These are phyloP conservation scores for Holtermanniella nyarrowii DNA, from an alignment of 768 basidiomycete species.

Conservation along the genomic window DNA sequence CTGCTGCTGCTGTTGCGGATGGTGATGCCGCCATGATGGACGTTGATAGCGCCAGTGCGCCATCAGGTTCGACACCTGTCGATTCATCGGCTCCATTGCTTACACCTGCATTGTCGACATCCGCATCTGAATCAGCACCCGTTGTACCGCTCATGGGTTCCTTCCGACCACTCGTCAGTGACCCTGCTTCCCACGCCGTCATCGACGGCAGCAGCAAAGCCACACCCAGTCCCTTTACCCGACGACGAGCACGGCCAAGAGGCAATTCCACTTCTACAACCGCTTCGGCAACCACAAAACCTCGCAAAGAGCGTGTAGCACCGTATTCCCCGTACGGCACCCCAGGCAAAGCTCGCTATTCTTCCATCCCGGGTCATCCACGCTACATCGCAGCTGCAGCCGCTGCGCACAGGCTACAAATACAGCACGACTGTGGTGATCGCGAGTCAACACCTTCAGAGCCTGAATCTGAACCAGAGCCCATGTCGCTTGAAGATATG, in stretches of 20 bases:
- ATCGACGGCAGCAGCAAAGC: constrained; percentile 25
- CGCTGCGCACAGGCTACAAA: not conserved
- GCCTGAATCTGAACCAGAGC: not conserved
- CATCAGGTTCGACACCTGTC: not conserved
- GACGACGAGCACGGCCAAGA: constrained; percentile 18
- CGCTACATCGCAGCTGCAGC: constrained; percentile 22
- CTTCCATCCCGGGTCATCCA: constrained; percentile 36
- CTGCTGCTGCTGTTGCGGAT: not conserved
- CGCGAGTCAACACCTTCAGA: constrained; percentile 18
- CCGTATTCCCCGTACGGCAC: constrained; percentile 1
- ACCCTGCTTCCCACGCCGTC: constrained; percentile 31
- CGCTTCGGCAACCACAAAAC: not conserved
- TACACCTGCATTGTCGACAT: constrained; percentile 13
- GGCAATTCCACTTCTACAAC: constrained; percentile 13
- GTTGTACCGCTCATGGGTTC: constrained; percentile 32
- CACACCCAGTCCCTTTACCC: constrained; percentile 34
- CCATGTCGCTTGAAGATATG: constrained; percentile 31
- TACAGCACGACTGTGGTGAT: constrained; percentile 6
- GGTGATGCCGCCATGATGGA: not conserved
- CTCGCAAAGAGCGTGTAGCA: constrained; percentile 1
- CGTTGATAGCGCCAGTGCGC: too few relatives aligned
- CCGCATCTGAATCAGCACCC: constrained; percentile 3
- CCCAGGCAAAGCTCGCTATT: constrained; percentile 22
- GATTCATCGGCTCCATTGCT: not conserved
- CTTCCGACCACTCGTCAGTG: constrained; percentile 26